Evolutionary conservation across 352 stramenopile genomes (phyloP).

Genomic region (Halophytophthora polymorphica): DNA sequence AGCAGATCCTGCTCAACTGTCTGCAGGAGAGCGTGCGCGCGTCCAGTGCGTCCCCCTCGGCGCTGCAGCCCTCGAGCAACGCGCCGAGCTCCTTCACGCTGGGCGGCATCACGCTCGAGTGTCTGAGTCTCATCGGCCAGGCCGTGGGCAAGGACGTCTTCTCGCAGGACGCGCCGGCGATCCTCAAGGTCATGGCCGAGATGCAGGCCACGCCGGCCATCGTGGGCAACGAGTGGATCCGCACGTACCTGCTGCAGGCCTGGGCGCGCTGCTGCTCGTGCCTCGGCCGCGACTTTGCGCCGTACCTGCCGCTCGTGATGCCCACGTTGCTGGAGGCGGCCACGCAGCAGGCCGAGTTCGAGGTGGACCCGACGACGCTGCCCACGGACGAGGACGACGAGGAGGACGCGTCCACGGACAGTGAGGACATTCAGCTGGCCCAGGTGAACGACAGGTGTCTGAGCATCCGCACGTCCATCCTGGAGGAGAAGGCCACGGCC

Average conservation of each 20-base stretch:
- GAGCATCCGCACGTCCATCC: slow-evolving; percentile 76
- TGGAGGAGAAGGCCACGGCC: slow-evolving; percentile 83
- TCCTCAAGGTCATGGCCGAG: slow-evolving; percentile 83
- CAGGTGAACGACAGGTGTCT: slow-evolving; percentile 82
- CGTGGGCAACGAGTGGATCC: slow-evolving; percentile 77
- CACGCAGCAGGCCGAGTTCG: slow-evolving; percentile 80
- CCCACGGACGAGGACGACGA: slow-evolving; percentile 60
- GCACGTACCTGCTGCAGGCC: slow-evolving; percentile 78
- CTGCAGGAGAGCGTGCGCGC: slow-evolving; percentile 50
- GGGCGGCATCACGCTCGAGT: slow-evolving; percentile 83
- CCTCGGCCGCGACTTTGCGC: slow-evolving; percentile 74
- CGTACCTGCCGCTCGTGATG: slow-evolving; percentile 80
- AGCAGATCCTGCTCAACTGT: slow-evolving; percentile 64
- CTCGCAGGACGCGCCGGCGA: slow-evolving; percentile 51
- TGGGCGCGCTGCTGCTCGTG: slow-evolving; percentile 77
- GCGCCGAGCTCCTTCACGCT: slow-evolving; percentile 66
- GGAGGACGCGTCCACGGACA: slow-evolving; percentile 38
- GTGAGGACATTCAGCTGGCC: slow-evolving; percentile 78
- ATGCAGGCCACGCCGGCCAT: slow-evolving; percentile 83
- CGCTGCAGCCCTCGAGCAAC: slow-evolving; percentile 24
- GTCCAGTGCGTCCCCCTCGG: slow-evolving; percentile 13
- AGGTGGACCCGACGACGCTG: slow-evolving; percentile 63
- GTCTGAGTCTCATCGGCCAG: slow-evolving; percentile 74
- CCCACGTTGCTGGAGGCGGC: slow-evolving; percentile 74
- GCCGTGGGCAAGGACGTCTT: slow-evolving; percentile 80